Percentiles rank a stretch among this genome's conserved stretches.
These are phyloP conservation scores for Boletus mariae DNA, from an alignment of 1,284 basidiomycete genomes.

Conservation along the genomic window DNA sequence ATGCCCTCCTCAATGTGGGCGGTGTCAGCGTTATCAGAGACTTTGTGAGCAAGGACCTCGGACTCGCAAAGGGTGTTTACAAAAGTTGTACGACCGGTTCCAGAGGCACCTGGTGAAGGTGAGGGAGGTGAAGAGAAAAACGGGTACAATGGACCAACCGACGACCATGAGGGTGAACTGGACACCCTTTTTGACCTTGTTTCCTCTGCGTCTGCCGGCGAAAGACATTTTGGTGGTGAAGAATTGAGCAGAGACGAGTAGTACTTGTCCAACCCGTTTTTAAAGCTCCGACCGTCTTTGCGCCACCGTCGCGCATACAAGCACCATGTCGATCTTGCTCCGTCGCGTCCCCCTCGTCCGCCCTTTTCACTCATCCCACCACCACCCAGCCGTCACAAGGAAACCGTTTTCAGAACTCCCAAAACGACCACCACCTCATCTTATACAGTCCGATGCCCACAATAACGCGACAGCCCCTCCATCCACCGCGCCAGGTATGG, in stretches of 20 bases:
- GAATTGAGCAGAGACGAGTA: slow-evolving; percentile 24
- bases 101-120: slow-evolving; percentile 74
- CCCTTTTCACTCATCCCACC: slow-evolving; percentile 12
- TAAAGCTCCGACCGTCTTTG: slow-evolving; percentile 37
- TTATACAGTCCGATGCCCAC: neutral
- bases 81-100: slow-evolving; percentile 95
- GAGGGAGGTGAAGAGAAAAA: slow-evolving; percentile 10
- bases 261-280: slow-evolving; percentile 34
- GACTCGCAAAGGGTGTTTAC: slow-evolving; percentile 98
- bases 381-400: slow-evolving; percentile 35
- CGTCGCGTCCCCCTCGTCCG: slow-evolving; percentile 18
- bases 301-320: slow-evolving; percentile 35
- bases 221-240: slow-evolving; percentile 62
- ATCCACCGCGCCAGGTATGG: slow-evolving; percentile 9
- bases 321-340: slow-evolving; percentile 19
- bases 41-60: slow-evolving; percentile 83
- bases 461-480: neutral
- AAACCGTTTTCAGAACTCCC: slow-evolving; percentile 61
- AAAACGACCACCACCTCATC: slow-evolving; percentile 25
- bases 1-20: slow-evolving; percentile 95
- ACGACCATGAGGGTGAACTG: slow-evolving; percentile 96
- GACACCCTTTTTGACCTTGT: slow-evolving; percentile 96
- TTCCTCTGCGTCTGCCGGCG: slow-evolving; percentile 82
- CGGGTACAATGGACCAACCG: slow-evolving; percentile 49
- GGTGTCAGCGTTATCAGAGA: slow-evolving; percentile 81